Evolutionary conservation across 1,139 yeast species (phyloP).

Genomic region (Petasospora rhodanensis): DNA sequence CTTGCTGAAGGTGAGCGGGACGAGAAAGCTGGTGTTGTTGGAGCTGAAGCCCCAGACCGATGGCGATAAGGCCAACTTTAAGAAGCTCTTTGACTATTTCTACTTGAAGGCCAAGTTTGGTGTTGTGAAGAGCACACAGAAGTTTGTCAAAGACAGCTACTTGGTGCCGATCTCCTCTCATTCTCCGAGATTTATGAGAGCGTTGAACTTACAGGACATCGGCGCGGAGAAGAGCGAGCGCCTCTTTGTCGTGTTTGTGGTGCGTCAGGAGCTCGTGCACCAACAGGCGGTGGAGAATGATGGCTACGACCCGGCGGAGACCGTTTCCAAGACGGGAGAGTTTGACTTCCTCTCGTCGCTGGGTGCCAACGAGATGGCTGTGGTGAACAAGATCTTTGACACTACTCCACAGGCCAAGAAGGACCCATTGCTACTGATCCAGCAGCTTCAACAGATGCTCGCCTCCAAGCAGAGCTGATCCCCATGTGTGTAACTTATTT

Average conservation of each 20-base stretch:
- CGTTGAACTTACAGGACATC: too few relatives aligned
- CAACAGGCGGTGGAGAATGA: constrained; percentile 3
- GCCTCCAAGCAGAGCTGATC: too few relatives aligned
- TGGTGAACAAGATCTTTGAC: constrained; percentile 20
- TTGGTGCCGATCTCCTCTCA: constrained; percentile 38
- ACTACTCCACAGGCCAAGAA: constrained; percentile 18
- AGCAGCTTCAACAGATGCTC: constrained; percentile 16
- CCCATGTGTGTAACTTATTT: too few relatives aligned
- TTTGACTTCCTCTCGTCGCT: constrained; percentile 18
- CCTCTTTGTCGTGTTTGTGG: constrained; percentile 43
- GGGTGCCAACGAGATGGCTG: constrained; percentile 14
- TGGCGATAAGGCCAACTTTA: constrained; percentile 30
- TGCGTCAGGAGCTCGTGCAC: constrained; percentile 36
- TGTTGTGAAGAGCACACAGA: constrained; percentile 46
- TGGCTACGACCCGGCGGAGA: constrained; percentile 10
- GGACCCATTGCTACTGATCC: constrained; percentile 18
- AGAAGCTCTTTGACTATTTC: constrained; percentile 52
- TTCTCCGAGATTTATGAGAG: not conserved
- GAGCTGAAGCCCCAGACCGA: constrained; percentile 31
- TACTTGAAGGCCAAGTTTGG: constrained; percentile 50
- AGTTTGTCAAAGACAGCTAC: constrained; percentile 64
- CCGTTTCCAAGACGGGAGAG: constrained; percentile 1
- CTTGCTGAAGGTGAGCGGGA: constrained; percentile 47
- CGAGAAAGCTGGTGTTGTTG: constrained; percentile 39
- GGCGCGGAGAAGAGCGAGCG: constrained; percentile 23